These are phyloP conservation scores for Thecaphora frezii DNA, from an alignment of 1,284 basidiomycete genomes.

Conservation along the genomic window DNA sequence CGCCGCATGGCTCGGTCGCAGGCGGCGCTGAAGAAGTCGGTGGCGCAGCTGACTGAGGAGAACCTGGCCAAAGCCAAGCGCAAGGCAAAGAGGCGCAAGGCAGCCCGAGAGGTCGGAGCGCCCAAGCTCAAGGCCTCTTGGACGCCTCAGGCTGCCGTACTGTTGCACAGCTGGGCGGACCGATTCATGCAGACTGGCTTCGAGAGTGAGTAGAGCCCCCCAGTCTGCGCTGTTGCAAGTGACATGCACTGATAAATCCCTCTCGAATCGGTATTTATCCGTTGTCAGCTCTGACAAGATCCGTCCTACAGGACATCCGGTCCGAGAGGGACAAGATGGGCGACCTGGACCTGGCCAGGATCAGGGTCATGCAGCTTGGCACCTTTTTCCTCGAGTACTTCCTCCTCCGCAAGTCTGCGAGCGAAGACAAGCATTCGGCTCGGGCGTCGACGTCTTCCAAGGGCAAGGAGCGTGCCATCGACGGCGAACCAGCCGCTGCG, in stretches of 20 bases:
- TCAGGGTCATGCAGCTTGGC: constrained; percentile 50
- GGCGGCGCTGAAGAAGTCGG: constrained; percentile 40
- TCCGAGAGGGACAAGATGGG: constrained; percentile 55
- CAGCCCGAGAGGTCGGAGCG: constrained; percentile 47
- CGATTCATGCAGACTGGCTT: constrained; percentile 51
- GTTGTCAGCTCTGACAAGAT: constrained; percentile 24
- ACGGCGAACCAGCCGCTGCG: background rate
- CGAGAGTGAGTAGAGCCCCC: constrained; percentile 16
- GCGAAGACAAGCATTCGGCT: background rate
- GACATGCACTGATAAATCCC: constrained; percentile 5
- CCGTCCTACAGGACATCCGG: constrained; percentile 54
- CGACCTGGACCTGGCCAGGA: constrained; percentile 50
- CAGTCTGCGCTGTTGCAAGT: constrained; percentile 7
- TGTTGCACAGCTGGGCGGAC: constrained; percentile 50
- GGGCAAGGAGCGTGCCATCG: constrained; percentile 1
- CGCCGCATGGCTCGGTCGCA: constrained; percentile 44
- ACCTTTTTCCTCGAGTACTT: constrained; percentile 57
- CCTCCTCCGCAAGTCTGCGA: constrained; percentile 30
- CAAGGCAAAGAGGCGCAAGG: constrained; percentile 29
- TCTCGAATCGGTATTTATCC: background rate
- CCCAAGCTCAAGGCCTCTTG: constrained; percentile 38
- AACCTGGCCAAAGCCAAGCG: constrained; percentile 30
- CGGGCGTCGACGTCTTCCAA: background rate
- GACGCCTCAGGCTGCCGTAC: constrained; percentile 36
- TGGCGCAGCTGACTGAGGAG: constrained; percentile 45